phyloP scores from a whole-genome alignment of 805 yeast species.

The Ogataea pilisensis region DNA sequence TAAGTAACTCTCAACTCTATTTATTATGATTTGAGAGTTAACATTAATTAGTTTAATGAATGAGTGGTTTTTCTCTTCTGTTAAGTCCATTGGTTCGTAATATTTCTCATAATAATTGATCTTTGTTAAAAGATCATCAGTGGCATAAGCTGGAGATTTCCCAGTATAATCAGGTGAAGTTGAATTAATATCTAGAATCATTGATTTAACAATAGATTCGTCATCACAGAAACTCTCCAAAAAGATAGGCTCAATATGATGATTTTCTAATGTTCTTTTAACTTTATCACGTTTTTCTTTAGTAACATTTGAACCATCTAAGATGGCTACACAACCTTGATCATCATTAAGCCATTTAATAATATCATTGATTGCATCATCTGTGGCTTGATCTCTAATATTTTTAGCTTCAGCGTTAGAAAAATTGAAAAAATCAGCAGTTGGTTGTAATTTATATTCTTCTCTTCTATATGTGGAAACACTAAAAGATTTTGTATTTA shows the following conservation, averaged over 20 bases:
- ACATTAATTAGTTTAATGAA: conserved; percentile 86
- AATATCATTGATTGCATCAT: conserved; percentile 72
- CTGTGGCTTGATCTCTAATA: conserved; percentile 65
- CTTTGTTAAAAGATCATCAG: conserved; percentile 65
- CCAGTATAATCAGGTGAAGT: conserved; percentile 79
- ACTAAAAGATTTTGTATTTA: conserved; percentile 81
- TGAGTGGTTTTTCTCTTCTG: conserved; percentile 59
- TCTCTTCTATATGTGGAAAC: conserved; percentile 82
- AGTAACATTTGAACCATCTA: conserved; percentile 92
- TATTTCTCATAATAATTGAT: conserved; percentile 68
- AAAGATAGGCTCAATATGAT: conserved; percentile 82
- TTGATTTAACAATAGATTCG: conserved; percentile 68
- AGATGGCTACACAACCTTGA: conserved; percentile 83
- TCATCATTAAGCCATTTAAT: conserved; percentile 80
- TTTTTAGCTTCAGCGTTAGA: conserved; percentile 60
- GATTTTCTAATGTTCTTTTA: conserved; percentile 48
- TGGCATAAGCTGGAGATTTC: conserved; percentile 67
- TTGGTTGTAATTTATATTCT: conserved; percentile 49
- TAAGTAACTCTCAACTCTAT: conserved; percentile 80
- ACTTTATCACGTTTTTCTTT: conserved; percentile 63
- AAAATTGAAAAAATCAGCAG: conserved; percentile 76
- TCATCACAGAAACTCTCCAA: conserved; percentile 91
- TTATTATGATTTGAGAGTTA: conserved; percentile 82
- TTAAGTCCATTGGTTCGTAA: conserved; percentile 71
- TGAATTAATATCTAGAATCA: conserved; percentile 81